phyloP scores from a whole-genome alignment of 139 green algal genomes.

The Micromonas commoda region DNA sequence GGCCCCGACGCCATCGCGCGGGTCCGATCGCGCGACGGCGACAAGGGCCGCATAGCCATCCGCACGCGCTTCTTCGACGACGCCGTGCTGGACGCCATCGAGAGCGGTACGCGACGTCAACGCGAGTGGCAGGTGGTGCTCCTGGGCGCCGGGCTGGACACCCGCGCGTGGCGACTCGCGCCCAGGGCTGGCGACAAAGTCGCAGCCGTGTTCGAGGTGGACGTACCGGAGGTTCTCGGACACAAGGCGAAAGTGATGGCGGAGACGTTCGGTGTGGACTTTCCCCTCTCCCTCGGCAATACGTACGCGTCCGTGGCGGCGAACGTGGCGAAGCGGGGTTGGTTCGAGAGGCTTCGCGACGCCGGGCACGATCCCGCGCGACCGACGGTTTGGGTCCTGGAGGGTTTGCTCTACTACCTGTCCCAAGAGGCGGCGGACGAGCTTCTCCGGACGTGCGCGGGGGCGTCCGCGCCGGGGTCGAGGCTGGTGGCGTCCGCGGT shows the following conservation, averaged over 20 bases:
- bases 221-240: neutral
- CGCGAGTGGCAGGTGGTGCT: constrained; percentile 15
- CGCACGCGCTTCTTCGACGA: constrained; percentile 21
- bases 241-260: neutral
- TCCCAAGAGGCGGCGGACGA: neutral
- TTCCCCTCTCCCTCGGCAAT: neutral
- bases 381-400: constrained; percentile 3
- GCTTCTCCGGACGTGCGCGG: neutral
- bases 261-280: too few species aligned
- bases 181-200: neutral
- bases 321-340: neutral
- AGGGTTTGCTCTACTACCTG: constrained; percentile 17
- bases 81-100: neutral
- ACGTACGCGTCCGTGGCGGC: neutral
- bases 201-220: neutral
- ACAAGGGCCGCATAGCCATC: constrained; percentile 6
- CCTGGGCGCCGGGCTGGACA: neutral
- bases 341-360: neutral
- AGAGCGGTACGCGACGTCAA: too few species aligned
- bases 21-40: neutral
- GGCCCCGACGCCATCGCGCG: neutral
- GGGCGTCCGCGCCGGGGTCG: neutral
- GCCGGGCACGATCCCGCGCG: neutral
- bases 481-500: constrained; percentile 5
- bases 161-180: neutral